Conservation (phyloP, 768 basidiomycete species). For the Termitomyces sp. region DNA sequence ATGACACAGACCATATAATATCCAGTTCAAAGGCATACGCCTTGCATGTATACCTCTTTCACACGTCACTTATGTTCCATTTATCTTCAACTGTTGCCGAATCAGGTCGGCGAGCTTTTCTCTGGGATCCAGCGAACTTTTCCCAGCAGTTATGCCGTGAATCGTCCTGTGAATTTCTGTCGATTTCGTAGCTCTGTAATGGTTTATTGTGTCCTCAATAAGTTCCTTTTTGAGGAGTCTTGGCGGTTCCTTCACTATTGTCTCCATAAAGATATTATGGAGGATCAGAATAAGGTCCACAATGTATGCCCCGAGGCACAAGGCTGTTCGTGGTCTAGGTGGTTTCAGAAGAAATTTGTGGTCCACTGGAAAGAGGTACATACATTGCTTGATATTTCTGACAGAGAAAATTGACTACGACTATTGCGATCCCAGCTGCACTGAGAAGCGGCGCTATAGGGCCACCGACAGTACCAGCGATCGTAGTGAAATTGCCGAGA, state of each 20-base stretch:
- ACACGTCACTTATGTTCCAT: not conserved
- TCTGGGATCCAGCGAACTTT: not conserved
- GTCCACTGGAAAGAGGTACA: not conserved
- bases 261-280: not conserved
- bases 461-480: not conserved
- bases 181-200: not conserved
- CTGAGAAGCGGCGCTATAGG: not conserved
- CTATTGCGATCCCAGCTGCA: not conserved
- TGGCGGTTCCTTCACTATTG: not conserved
- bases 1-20: not conserved
- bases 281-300: not conserved
- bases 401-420: not conserved
- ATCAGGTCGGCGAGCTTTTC: not conserved
- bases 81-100: not conserved
- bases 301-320: not conserved
- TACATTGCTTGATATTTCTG: not conserved
- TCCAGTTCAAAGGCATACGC: too few relatives aligned
- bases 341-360: not conserved
- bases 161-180: not conserved
- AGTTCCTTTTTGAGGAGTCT: not conserved
- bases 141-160: not conserved
- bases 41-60: not conserved
- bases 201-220: not conserved
- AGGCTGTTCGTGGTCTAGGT: not conserved
- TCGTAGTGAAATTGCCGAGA: not conserved